Conservation (phyloP, 129 eudicot genomes). For the Escallonia herrerae region DNA sequence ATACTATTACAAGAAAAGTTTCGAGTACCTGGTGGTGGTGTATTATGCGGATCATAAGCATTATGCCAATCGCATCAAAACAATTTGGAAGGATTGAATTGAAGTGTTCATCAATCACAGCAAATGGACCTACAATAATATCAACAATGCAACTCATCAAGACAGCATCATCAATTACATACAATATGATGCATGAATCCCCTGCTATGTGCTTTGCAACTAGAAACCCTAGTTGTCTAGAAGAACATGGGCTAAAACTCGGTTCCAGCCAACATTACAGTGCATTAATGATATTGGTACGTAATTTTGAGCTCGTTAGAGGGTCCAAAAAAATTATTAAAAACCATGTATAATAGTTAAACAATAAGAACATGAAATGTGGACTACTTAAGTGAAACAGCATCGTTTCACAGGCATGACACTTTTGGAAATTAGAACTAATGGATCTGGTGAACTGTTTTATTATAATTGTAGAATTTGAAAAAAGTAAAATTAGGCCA, state of each 20-base stretch:
- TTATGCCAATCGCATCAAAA: slow-evolving; percentile 92
- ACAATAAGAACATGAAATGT: no score
- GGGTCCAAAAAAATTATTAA: no score
- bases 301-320: no score
- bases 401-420: no score
- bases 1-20: not conserved
- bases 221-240: slow-evolving; percentile 1
- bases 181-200: not conserved
- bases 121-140: slow-evolving; percentile 63
- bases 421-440: no score
- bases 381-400: no score
- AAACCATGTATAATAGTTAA: no score
- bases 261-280: no score
- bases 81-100: slow-evolving; percentile 71
- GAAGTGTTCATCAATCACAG: slow-evolving; percentile 91
- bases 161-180: not conserved
- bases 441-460: no score
- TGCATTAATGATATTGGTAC: no score
- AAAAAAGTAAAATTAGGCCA: no score
- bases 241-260: not conserved
- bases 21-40: slow-evolving; percentile 92
- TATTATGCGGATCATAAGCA: slow-evolving; percentile 97
- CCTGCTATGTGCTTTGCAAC: not conserved
- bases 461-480: no score
- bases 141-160: slow-evolving; percentile 1